phyloP scores from a whole-genome alignment of 148 eudicot species.

The Camellia granthamiana region DNA sequence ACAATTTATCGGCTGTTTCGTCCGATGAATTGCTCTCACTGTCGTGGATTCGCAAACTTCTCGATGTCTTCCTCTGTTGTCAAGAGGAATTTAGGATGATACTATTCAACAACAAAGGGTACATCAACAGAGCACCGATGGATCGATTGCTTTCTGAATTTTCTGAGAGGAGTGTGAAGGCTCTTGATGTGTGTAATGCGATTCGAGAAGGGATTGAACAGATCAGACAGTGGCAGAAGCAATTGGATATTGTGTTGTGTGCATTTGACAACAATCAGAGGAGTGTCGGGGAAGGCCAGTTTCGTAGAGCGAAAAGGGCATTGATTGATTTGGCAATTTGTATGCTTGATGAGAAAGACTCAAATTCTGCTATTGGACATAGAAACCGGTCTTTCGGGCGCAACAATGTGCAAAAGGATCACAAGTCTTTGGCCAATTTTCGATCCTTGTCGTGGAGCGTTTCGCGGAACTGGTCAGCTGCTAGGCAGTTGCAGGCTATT shows the following conservation, averaged over 20 bases:
- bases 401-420: slow-evolving; percentile 33
- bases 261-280: slow-evolving; percentile 48
- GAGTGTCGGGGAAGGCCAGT: slow-evolving; percentile 59
- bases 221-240: slow-evolving; percentile 71
- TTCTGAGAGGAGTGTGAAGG: slow-evolving; percentile 71
- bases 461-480: slow-evolving; percentile 79
- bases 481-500: slow-evolving; percentile 73
- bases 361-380: slow-evolving; percentile 35
- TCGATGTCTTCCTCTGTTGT: slow-evolving; percentile 59
- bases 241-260: slow-evolving; percentile 55
- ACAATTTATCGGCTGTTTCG: slow-evolving; percentile 26
- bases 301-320: slow-evolving; percentile 72
- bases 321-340: slow-evolving; percentile 59
- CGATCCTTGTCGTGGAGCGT: slow-evolving; percentile 86
- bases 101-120: slow-evolving; percentile 35
- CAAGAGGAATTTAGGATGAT: slow-evolving; percentile 69
- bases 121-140: slow-evolving; percentile 48
- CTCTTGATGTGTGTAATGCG: slow-evolving; percentile 80
- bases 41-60: slow-evolving; percentile 65
- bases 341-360: slow-evolving; percentile 77
- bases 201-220: slow-evolving; percentile 79
- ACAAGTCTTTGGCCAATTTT: slow-evolving; percentile 40
- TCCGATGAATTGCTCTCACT: slow-evolving; percentile 56
- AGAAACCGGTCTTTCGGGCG: slow-evolving; percentile 76
- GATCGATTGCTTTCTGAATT: slow-evolving; percentile 52